Evolutionary conservation across 305 asterid species (phyloP), one percentile per base, ranked within the genome.

Genomic region (Fraxinus nigra): DNA sequence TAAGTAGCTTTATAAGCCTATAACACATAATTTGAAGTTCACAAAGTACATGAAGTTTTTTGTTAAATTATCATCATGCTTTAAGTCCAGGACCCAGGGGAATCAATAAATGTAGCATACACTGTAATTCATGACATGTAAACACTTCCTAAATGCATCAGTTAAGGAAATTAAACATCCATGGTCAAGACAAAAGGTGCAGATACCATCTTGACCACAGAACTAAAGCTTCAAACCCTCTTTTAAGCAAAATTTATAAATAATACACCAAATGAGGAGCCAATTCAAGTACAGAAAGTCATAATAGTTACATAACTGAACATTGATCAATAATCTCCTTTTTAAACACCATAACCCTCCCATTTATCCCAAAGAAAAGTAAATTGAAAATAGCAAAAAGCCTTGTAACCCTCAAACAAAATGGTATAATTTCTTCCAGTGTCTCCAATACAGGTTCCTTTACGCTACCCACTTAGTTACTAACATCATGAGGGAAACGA

Each of bases 111-210:
- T 69, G 46, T 79, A 78, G 24, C 26, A 32, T 30, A 54, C 33
- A 73, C 61, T 40, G 79, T 51, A 77, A 81, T 65, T 54, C 75
- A 51, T 7, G 46, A 10, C 69, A 77, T 33, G 72, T 51, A 51
- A 51, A 51, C 63, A 5, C 63, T 51, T 16, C 63, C 18, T 5
- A 46, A 13, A 46, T 46, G 56, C 18, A 46, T 46, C 56, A 14
- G 63, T 51, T 51, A 38, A 30, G 74, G 61, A 78, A 22, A 76
- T 30, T 46, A 43, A 9, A 7, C 79, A 38, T 40, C 28, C 22
- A 22, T n/a, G n/a, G 18, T 75, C 13, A 20, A 43, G 22, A 24
- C 54, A 5, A 51, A 51, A 18, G 72, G 22, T 28, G 14, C 11
- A 54, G 63, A 51, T 51, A 26, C 67, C 10, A 14, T 7, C 40